Base-by-base conservation (phyloP, 345 rosid species). In the Aegle marmelos region DNA sequence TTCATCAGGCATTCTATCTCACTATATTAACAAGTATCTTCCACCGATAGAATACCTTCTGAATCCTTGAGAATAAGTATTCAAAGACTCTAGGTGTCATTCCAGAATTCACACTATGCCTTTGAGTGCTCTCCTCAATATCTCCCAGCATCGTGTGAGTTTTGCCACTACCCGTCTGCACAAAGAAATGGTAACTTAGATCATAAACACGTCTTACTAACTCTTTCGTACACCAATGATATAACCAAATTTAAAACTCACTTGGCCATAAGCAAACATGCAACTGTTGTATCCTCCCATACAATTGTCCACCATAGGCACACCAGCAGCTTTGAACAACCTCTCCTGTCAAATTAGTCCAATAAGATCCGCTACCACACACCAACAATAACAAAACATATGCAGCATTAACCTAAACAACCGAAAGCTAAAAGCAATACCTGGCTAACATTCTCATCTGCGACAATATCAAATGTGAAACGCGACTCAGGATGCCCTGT, bases 71-170 rank as follows among this genome's bases (percentile, higher is more conserved):
- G 82, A 97, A 97, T 74, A 94, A 78, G 82, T 87, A 85, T 84
- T 97, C 98, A 79, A 97, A 97, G 50, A 97, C 98, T 82, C 99
- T 85, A 50, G 99, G 99, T 2, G 96, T 97, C 93, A 97, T 97
- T 73, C 99, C 99, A 64, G 96, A 90, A 74, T 91, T 91, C 73
- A 91, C 98, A 85, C 97, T 94, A 66, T 94, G 99, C 61, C 99
- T 90, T 74, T 97, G 88, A 65, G 93, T 91, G 70, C 99, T 98
- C 77, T 89, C 95, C 84, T 97, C 99, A 27, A 97, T 93, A 82
- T 97, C 99, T 80, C 99, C 99, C 60, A 97, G 98, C 99, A 97
- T 97, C 5, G 99, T 97, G 83, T 97, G 97, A 61, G 99, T 97
- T 84, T 97, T 97, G 54, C 99, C 99, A 88, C 99, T 97, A 77